Base-by-base conservation (phyloP, 176 grass and related monocot genomes). In the Musa beccarii region DNA sequence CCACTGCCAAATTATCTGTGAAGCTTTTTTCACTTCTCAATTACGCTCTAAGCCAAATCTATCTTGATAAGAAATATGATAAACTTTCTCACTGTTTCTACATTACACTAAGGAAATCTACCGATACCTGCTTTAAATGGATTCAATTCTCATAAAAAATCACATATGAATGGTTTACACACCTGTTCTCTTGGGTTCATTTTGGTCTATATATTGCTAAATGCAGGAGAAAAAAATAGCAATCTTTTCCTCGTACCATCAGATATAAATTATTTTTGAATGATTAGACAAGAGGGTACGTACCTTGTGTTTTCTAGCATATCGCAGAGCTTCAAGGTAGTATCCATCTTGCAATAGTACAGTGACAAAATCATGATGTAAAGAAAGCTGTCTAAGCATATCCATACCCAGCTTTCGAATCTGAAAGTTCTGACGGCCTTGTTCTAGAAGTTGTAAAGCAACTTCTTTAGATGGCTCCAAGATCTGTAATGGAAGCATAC, bases 301-400 rank as follows among this genome's bases (percentile, higher is more conserved):
- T 87, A 98, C 94, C 90, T 89, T 93, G 78, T 98, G 79, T 85
- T 93, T 98, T 79, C 90, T 87, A 16, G 94, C 90, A 51, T 89
- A 98, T 43, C 86, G 86, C 19, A 93, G 74, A 70, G 95, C 90
- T 75, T 93, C 90, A 14, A 98, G 88, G 78, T 91, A 93, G 80
- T 87, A 89, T 23, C 90, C 88, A 50, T 98, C 90, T 87, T 89
- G 88, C 56, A 98, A 52, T 57, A 93, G 75, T 23, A 72, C 80
- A 12, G 84, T 79, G 2, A 98, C 90, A 53, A 87, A 98, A 77
- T 98, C 90, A 51, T 98, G 86, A 86, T 98, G 90, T 69, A 98
- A 59, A 56, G 84, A 77, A 16, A 89, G 83, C 66, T 89, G 86
- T 82, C 95, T 78, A 50, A 98, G 80, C 86, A 98, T 93, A 84